Evolutionary conservation across 176 grass and related monocot species (phyloP).

Genomic region (Bolboschoenus planiculmis): DNA sequence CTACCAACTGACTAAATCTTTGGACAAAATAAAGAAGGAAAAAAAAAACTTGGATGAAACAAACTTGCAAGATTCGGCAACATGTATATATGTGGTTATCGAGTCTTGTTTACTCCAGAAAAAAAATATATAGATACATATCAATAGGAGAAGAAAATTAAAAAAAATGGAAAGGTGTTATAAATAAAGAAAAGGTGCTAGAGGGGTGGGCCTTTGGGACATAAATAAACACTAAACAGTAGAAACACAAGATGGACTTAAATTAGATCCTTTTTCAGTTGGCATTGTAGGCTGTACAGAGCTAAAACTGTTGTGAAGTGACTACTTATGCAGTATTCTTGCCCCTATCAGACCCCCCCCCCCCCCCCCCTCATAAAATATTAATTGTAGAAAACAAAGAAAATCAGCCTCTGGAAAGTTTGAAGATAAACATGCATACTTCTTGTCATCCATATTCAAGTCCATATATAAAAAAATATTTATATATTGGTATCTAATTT

Average conservation of each 20-base stretch:
- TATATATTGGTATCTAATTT: background rate
- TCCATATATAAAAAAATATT: no score
- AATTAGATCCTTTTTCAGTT: conserved; percentile 41
- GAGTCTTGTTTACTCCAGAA: background rate
- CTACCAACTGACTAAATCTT: background rate
- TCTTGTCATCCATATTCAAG: conserved; percentile 7
- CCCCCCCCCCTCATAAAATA: background rate
- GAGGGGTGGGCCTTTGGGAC: background rate
- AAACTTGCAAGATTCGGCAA: conserved; percentile 10
- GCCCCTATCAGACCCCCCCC: background rate
- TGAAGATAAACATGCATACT: conserved; percentile 6
- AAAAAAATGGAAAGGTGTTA: background rate
- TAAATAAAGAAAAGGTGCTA: background rate
- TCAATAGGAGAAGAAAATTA: background rate
- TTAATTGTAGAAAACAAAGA: no score
- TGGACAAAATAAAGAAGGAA: background rate
- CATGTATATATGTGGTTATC: background rate
- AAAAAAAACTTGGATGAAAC: background rate
- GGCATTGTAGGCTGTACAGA: conserved; percentile 43
- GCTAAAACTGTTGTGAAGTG: conserved; percentile 58
- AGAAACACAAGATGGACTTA: conserved; percentile 35
- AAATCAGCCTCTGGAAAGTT: background rate
- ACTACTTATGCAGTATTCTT: conserved; percentile 60
- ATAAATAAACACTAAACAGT: conserved; percentile 28
- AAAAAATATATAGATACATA: background rate